Percentiles rank a stretch among this genome's conserved stretches.
phyloP scores from a whole-genome alignment of 1,284 basidiomycete species.

The Boletus holoroseus region DNA sequence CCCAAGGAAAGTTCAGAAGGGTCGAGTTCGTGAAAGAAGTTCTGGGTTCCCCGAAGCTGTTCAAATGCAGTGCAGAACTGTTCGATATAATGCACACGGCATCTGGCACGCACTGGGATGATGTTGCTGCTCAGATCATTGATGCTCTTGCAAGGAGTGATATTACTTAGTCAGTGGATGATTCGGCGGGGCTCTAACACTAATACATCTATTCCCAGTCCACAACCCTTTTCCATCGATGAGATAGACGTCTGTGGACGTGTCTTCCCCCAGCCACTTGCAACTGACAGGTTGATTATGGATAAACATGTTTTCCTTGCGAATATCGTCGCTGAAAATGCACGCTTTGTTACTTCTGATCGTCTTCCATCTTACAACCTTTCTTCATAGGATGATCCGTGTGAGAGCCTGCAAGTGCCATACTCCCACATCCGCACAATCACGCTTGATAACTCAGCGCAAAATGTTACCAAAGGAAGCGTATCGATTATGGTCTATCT shows the following conservation, averaged over 20 bases:
- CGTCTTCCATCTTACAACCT: conserved; percentile 17
- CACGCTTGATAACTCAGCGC: conserved; percentile 34
- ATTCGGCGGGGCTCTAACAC: not conserved
- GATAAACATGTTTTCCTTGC: conserved; percentile 48
- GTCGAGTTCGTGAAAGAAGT: conserved; percentile 48
- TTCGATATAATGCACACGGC: conserved; percentile 41
- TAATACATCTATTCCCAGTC: conserved; percentile 35
- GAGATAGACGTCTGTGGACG: conserved; percentile 39
- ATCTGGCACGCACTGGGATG: conserved; percentile 48
- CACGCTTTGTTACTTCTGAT: conserved; percentile 9
- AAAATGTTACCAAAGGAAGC: conserved; percentile 19
- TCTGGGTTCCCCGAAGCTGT: conserved; percentile 36
- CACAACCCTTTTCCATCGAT: conserved; percentile 51
- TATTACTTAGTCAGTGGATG: conserved; percentile 43
- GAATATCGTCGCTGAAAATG: conserved; percentile 38
- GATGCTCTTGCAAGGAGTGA: conserved; percentile 44
- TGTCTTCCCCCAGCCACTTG: conserved; percentile 33
- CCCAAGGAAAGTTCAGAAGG: conserved; percentile 37
- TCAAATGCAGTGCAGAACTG: conserved; percentile 36
- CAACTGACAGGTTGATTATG: conserved; percentile 44
- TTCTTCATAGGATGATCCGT: conserved; percentile 36
- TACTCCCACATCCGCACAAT: conserved; percentile 42
- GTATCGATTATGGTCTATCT: conserved; percentile 35
- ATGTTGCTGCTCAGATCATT: conserved; percentile 43
- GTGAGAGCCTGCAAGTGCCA: conserved; percentile 40